Evolutionary conservation across 305 asterid genomes (phyloP), one percentile per base, ranked within the genome.

Genomic region (Fraxinus nigra): DNA sequence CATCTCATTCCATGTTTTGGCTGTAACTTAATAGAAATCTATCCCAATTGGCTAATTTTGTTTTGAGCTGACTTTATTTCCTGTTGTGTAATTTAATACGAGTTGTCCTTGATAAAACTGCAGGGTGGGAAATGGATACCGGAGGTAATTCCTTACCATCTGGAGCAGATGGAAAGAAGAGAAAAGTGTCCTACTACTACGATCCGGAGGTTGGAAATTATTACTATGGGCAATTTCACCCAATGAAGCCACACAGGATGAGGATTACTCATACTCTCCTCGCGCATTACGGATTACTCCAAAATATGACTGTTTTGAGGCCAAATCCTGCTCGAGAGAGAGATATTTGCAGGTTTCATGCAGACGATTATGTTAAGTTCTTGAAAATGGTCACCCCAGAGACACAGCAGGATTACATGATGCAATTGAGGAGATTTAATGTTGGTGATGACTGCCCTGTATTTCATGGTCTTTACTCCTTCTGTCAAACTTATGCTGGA

Each of bases 151-250:
- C 86, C 78, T 83, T 83, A 70, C 73, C 81, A 26, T 79, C 86
- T 63, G 83, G 86, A 61, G 74, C 83, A 16, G 86, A 83, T 80
- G 83, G 83, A 26, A 83, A 75, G 78, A 83, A 83, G 81, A 79
- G 86, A 80, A 83, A 22, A 61, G 70, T 61, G 70, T 61, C 10
- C 32, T 61, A 61, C 70, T 61, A 61, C 32, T 20, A 61, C 76
- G 83, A 83, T 63, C 75, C 86, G n/a, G 86, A 83, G 72, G 56
- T 83, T 46, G 86, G 86, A 32, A 83, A 83, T 63, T 83, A 83
- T 26, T 83, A 83, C 59, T 83, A 83, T 65, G 86, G 86, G 46
- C 86, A 79, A 83, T 82, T 81, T 32, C 86, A 83, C 48, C 86
- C 86, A 34, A 83, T 83, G 83, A 83, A 83, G 76, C 83, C 86